These are phyloP conservation scores for Acer yangbiense DNA, from an alignment of 345 rosid species.

Conservation along the genomic window DNA sequence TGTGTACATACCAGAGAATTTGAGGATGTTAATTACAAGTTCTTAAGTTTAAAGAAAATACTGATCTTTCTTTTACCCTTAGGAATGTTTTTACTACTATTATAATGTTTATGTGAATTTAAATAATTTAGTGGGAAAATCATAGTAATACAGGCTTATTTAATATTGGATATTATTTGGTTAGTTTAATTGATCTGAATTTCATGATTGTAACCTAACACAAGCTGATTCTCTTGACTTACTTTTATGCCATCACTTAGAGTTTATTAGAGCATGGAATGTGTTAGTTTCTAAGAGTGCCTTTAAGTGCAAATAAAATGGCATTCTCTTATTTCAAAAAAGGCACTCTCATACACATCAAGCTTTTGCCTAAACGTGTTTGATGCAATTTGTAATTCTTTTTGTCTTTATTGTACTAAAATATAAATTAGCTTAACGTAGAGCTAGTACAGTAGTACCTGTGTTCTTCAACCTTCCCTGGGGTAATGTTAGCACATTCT, in stretches of 20 bases:
- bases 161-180: not conserved
- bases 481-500: not conserved
- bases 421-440: not conserved
- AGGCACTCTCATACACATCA: not conserved
- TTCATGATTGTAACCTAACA: not conserved
- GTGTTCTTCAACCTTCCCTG: not conserved
- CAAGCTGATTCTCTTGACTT: not conserved
- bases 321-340: not conserved
- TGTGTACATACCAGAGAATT: not conserved
- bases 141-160: not conserved
- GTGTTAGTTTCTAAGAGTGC: not conserved
- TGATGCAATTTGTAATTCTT: not conserved
- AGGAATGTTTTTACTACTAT: not conserved
- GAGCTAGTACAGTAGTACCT: not conserved
- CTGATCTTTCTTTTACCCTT: not conserved
- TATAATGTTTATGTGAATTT: not conserved
- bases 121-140: not conserved
- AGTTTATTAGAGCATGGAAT: not conserved
- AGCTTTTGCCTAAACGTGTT: slow-evolving; percentile 3
- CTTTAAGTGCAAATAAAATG: not conserved
- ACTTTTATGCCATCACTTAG: not conserved
- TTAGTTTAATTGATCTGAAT: not conserved
- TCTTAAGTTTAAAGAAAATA: not conserved
- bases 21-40: not conserved
- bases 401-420: not conserved